These are phyloP conservation scores for Amanita pallidorosea DNA, from an alignment of 768 basidiomycete species.

Conservation along the genomic window DNA sequence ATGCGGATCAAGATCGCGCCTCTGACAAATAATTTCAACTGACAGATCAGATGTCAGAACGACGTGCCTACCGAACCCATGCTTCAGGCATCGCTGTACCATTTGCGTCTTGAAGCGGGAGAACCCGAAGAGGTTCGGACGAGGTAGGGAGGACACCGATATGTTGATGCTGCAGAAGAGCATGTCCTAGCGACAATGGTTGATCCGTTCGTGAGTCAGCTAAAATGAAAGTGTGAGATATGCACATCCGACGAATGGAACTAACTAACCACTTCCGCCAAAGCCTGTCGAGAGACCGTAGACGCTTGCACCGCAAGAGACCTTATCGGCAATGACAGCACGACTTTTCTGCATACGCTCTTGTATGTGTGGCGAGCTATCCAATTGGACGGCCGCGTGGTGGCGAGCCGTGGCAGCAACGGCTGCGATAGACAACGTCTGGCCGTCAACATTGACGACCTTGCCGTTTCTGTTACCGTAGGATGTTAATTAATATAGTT, in stretches of 20 bases:
- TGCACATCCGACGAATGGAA: conserved; percentile 6
- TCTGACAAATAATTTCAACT: conserved; percentile 30
- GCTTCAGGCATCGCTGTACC: conserved; percentile 72
- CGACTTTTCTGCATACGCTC: conserved; percentile 52
- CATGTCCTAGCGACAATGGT: conserved; percentile 49
- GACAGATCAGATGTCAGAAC: conserved; percentile 16
- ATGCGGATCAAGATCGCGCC: conserved; percentile 71
- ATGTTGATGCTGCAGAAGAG: conserved; percentile 68
- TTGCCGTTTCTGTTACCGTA: conserved; percentile 33
- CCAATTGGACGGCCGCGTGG: conserved; percentile 31
- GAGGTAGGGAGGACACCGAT: conserved; percentile 54
- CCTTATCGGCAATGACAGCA: conserved; percentile 57
- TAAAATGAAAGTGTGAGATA: conserved; percentile 14
- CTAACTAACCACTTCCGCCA: conserved; percentile 53
- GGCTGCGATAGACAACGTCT: conserved; percentile 53
- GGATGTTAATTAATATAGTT: conserved; percentile 17
- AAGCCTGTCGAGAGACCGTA: conserved; percentile 80
- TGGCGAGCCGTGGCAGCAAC: conserved; percentile 59
- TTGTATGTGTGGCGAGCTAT: conserved; percentile 27
- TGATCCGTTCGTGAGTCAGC: conserved; percentile 70
- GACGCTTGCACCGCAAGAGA: conserved; percentile 55
- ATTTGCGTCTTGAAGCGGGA: conserved; percentile 61
- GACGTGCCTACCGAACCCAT: conserved; percentile 54
- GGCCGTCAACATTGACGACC: conserved; percentile 52
- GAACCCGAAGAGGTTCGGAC: conserved; percentile 27